These are phyloP conservation scores for Pontederia paniculata DNA, from an alignment of 176 grass and related monocot species.

Conservation along the genomic window DNA sequence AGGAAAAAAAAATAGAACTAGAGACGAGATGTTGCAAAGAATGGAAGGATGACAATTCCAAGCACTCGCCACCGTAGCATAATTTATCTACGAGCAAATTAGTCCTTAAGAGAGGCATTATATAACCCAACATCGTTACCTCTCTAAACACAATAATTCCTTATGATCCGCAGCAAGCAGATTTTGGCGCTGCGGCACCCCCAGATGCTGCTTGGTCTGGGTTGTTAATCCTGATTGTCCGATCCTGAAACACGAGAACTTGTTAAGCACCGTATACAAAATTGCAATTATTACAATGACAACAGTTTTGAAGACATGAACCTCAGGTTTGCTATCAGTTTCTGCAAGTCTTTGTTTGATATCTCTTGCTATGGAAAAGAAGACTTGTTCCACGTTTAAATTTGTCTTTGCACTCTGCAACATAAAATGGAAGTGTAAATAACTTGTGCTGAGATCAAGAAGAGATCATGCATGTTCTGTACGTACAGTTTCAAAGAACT, in stretches of 20 bases:
- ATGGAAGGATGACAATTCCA: conserved; percentile 10
- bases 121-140: background rate
- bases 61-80: conserved; percentile 11
- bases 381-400: conserved; percentile 19
- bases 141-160: background rate
- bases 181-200: conserved; percentile 8
- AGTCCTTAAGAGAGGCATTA: conserved; percentile 3
- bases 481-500: conserved; percentile 19
- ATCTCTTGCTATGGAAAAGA: conserved; percentile 21
- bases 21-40: conserved; percentile 1
- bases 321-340: conserved; percentile 15
- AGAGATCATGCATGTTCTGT: background rate
- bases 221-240: conserved; percentile 21
- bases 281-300: background rate
- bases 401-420: conserved; percentile 21
- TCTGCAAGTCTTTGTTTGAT: conserved; percentile 20
- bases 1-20: no score
- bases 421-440: background rate
- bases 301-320: background rate
- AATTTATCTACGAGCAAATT: conserved; percentile 12
- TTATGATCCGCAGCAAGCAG: conserved; percentile 15
- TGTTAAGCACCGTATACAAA: background rate
- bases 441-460: background rate
- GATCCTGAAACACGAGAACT: background rate
- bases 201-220: conserved; percentile 11